phyloP scores from a whole-genome alignment of 495 filamentous ascomycete species.

The Tuber calosporum region DNA sequence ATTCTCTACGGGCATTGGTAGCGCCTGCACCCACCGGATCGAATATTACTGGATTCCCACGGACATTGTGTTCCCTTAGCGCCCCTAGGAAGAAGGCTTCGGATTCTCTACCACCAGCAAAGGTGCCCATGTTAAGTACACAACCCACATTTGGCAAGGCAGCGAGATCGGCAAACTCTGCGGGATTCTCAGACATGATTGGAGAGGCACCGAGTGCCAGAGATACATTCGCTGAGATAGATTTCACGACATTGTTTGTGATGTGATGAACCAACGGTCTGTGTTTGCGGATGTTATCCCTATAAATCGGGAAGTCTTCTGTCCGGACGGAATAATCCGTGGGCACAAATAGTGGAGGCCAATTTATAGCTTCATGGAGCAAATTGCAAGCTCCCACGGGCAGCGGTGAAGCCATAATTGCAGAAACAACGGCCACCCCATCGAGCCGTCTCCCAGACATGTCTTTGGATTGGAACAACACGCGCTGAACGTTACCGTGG shows the following conservation, averaged over 20 bases:
- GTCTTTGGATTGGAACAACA: conserved; percentile 58
- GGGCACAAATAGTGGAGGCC: conserved; percentile 48
- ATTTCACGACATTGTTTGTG: conserved; percentile 86
- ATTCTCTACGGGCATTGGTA: conserved; percentile 61
- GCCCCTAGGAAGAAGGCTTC: conserved; percentile 50
- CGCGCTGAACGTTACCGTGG: conserved; percentile 61
- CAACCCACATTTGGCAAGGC: conserved; percentile 65
- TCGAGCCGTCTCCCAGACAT: conserved; percentile 52
- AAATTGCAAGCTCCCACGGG: conserved; percentile 55
- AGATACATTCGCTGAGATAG: conserved; percentile 85
- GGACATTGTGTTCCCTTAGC: conserved; percentile 68
- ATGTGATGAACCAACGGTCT: conserved; percentile 89
- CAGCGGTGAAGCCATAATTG: conserved; percentile 66
- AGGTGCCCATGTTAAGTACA: conserved; percentile 92
- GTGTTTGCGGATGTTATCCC: conserved; percentile 48
- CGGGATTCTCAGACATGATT: conserved; percentile 84
- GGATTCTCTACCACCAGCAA: conserved; percentile 65
- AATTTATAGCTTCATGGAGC: conserved; percentile 50
- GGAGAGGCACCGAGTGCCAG: conserved; percentile 78
- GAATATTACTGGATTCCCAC: conserved; percentile 66
- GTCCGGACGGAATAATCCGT: background rate
- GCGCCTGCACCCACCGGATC: conserved; percentile 92
- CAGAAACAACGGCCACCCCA: conserved; percentile 84
- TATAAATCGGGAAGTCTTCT: conserved; percentile 11
- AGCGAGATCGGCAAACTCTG: conserved; percentile 73